These are phyloP conservation scores for Botryotinia convoluta DNA, from an alignment of 2,329 filamentous ascomycete species.

Conservation along the genomic window DNA sequence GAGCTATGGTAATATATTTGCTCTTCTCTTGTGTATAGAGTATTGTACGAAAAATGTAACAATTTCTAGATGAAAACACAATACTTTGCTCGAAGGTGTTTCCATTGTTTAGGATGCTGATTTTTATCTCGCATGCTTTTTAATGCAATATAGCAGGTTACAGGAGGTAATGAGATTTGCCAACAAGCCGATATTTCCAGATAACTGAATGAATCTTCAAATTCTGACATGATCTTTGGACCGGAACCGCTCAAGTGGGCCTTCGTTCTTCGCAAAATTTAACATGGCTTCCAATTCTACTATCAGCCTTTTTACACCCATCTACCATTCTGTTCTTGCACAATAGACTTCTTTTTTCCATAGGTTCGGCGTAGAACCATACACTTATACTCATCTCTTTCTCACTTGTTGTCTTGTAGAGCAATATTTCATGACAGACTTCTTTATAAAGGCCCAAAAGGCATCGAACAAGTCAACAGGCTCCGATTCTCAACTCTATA, in stretches of 20 bases:
- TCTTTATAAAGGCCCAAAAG: background rate
- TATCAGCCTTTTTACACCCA: background rate
- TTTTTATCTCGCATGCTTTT: background rate
- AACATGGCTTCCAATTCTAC: background rate
- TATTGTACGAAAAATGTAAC: constrained; percentile 18
- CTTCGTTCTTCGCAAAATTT: background rate
- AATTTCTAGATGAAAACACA: constrained; percentile 5
- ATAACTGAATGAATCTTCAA: background rate
- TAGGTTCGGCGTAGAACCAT: background rate
- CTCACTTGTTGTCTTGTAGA: background rate
- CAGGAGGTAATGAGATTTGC: background rate
- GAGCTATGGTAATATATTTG: constrained; percentile 10
- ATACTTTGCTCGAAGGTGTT: background rate
- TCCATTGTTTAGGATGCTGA: background rate
- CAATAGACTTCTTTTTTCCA: background rate
- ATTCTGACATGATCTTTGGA: background rate
- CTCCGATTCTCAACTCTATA: background rate
- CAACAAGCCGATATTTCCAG: background rate
- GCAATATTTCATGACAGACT: background rate
- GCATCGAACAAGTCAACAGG: background rate
- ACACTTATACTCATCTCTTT: background rate
- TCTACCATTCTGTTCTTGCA: background rate
- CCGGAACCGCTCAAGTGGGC: background rate
- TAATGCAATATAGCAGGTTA: background rate
- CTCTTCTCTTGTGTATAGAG: constrained; percentile 13